Conservation (phyloP, 345 rosid species). For the Pistacia integerrima region DNA sequence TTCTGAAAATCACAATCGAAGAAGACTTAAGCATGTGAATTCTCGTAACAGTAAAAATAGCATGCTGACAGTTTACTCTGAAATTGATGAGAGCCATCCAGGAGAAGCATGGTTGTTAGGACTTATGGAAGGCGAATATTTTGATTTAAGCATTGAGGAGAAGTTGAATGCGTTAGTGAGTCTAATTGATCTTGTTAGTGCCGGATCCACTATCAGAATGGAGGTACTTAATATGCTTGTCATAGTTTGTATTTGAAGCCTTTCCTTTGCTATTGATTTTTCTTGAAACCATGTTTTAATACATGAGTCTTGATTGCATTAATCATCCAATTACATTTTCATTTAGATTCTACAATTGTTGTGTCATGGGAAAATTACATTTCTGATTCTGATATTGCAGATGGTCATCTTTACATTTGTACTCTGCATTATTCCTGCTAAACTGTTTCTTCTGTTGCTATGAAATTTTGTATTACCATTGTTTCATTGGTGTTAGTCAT, state of each 20-base stretch:
- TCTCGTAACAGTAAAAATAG: conserved; percentile 43
- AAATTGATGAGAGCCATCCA: conserved; percentile 94
- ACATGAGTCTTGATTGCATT: not conserved
- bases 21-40: conserved; percentile 37
- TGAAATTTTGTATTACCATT: not conserved
- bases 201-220: conserved; percentile 73
- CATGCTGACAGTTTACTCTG: conserved; percentile 44
- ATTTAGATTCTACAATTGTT: not conserved
- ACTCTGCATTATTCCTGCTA: conserved; percentile 6
- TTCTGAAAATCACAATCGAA: conserved; percentile 39
- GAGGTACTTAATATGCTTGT: conserved; percentile 56
- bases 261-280: conserved; percentile 1
- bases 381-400: not conserved
- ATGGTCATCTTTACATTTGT: not conserved
- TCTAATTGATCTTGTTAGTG: conserved; percentile 74
- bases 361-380: not conserved
- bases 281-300: not conserved
- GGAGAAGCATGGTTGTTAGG: conserved; percentile 97
- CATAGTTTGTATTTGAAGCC: not conserved
- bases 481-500: not conserved
- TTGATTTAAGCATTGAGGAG: conserved; percentile 81
- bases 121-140: conserved; percentile 94
- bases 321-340: not conserved
- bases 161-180: conserved; percentile 83
- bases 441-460: not conserved